A percentile compares a stretch with the other conserved stretches of the same genome.
Conservation (phyloP, 2,329 filamentous ascomycete species). For the Elsinoe arachidis region DNA sequence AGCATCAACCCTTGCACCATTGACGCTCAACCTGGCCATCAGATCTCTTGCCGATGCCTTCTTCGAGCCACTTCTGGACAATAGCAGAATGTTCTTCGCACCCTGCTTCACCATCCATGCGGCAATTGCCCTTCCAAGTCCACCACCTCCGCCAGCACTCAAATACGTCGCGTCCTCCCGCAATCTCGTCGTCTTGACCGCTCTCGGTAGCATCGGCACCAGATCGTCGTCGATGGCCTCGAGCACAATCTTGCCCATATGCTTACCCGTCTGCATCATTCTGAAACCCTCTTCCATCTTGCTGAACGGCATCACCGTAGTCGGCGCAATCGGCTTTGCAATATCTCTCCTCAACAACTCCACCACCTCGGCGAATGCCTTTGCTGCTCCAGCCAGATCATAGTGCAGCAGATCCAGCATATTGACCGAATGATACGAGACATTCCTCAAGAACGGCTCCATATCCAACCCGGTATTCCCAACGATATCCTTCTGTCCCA, state of each 20-base stretch:
- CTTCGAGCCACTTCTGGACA: slow-evolving; percentile 15
- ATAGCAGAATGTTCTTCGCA: slow-evolving; percentile 16
- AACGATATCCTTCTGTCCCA: slow-evolving; percentile 20
- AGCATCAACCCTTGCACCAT: neutral
- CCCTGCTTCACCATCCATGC: slow-evolving; percentile 18
- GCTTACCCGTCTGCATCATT: slow-evolving; percentile 17
- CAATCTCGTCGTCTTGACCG: neutral
- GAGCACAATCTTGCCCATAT: slow-evolving; percentile 21
- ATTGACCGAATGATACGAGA: slow-evolving; percentile 16
- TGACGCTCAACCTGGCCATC: slow-evolving; percentile 5
- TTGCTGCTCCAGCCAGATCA: slow-evolving; percentile 13
- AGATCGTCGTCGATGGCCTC: neutral
- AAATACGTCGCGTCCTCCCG: slow-evolving; percentile 16
- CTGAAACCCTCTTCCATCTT: slow-evolving; percentile 19
- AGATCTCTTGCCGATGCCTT: neutral
- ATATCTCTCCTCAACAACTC: slow-evolving; percentile 17
- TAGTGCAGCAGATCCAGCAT: slow-evolving; percentile 5
- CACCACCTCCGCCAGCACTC: slow-evolving; percentile 21
- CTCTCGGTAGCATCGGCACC: neutral
- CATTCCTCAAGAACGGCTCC: slow-evolving; percentile 15
- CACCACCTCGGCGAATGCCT: slow-evolving; percentile 16
- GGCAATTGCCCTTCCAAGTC: slow-evolving; percentile 18
- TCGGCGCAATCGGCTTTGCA: slow-evolving; percentile 16
- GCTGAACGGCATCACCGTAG: slow-evolving; percentile 16
- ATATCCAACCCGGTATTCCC: slow-evolving; percentile 17